phyloP scores from a whole-genome alignment of 1,284 basidiomycete species.

The Porogramme epimiltina region DNA sequence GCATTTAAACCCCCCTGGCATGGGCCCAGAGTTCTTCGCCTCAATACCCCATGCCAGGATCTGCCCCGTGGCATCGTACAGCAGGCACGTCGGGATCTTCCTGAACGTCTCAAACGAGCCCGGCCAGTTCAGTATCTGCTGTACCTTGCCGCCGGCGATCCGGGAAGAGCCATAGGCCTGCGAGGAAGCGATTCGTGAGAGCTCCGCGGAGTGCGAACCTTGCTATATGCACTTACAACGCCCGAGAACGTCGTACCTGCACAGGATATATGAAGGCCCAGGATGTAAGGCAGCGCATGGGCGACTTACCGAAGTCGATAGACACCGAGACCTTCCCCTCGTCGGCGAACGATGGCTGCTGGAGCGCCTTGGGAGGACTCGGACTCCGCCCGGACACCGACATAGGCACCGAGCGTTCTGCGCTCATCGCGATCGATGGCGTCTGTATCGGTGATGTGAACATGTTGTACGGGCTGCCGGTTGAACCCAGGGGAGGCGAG shows the following conservation, averaged over 20 bases:
- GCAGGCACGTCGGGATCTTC: constrained; percentile 79
- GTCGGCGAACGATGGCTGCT: constrained; percentile 35
- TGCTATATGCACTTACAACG: constrained; percentile 54
- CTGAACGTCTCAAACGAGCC: constrained; percentile 79
- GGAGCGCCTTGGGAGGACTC: constrained; percentile 20
- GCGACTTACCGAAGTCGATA: constrained; percentile 72
- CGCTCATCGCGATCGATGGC: constrained; percentile 15
- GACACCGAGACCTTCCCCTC: constrained; percentile 74
- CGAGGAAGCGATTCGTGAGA: background rate
- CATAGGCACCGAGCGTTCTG: constrained; percentile 27
- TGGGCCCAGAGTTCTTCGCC: constrained; percentile 73
- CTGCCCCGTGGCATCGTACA: constrained; percentile 70
- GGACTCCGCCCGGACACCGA: constrained; percentile 17
- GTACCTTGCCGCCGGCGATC: constrained; percentile 72
- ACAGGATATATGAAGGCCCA: background rate
- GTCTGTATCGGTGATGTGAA: constrained; percentile 8
- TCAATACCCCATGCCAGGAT: constrained; percentile 80
- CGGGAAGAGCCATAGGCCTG: constrained; percentile 82
- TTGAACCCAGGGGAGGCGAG: constrained; percentile 9
- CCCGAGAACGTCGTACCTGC: constrained; percentile 82
- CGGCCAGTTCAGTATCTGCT: constrained; percentile 80
- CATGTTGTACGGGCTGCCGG: constrained; percentile 6
- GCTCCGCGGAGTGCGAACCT: background rate
- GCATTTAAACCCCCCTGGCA: constrained; percentile 66
- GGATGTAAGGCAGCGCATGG: background rate